Conservation (phyloP, 2,329 filamentous ascomycete species). For the Cladosporium sp. region DNA sequence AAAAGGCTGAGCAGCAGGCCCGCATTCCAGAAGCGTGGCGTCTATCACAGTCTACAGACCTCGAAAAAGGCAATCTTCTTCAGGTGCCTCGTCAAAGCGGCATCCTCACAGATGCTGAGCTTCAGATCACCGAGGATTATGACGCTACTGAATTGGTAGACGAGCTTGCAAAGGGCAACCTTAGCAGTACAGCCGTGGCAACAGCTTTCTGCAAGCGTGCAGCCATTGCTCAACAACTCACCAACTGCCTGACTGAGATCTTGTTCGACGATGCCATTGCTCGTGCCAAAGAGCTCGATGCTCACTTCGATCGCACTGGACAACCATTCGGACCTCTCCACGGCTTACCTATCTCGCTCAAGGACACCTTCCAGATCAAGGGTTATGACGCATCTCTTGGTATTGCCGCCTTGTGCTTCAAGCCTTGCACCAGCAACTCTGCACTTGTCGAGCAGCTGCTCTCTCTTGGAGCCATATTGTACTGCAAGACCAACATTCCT, state of each 20-base stretch:
- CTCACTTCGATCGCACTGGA: conserved; percentile 32
- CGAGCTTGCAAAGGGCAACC: conserved; percentile 31
- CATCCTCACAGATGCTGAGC: conserved; percentile 47
- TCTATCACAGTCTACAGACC: conserved; percentile 28
- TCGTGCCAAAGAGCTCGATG: conserved; percentile 39
- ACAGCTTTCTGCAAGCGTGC: conserved; percentile 46
- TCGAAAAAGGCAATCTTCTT: conserved; percentile 36
- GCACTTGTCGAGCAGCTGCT: conserved; percentile 43
- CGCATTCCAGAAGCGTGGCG: conserved; percentile 44
- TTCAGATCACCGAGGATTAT: conserved; percentile 53
- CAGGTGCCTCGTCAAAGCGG: conserved; percentile 51
- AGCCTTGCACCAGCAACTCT: conserved; percentile 36
- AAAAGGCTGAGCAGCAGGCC: conserved; percentile 38
- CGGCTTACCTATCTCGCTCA: conserved; percentile 35
- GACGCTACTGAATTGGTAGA: conserved; percentile 41
- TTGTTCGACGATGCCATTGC: conserved; percentile 35
- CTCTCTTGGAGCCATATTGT: conserved; percentile 45
- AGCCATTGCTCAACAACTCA: conserved; percentile 44
- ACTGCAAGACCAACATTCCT: conserved; percentile 54
- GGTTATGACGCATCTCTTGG: conserved; percentile 39
- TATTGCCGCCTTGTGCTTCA: conserved; percentile 40
- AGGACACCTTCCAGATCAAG: conserved; percentile 34
- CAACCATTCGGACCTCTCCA: conserved; percentile 44
- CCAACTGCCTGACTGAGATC: conserved; percentile 44
- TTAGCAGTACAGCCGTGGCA: conserved; percentile 36